Evolutionary conservation across 2,329 filamentous ascomycete species (phyloP), one percentile per base, ranked within the genome.

Genomic region (Polychaeton citri): DNA sequence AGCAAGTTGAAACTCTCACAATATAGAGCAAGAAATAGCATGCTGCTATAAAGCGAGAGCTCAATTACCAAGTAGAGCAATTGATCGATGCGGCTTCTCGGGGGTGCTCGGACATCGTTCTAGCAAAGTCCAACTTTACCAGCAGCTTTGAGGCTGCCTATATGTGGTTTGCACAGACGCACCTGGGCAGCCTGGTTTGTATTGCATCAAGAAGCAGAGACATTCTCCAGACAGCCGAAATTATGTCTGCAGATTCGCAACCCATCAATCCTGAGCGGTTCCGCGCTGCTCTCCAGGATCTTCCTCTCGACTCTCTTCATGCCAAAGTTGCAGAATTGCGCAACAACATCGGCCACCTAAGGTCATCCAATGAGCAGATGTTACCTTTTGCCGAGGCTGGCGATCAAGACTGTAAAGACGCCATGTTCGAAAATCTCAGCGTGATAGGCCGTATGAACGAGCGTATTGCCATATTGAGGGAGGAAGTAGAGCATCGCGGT

Each of bases 271-370:
- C 54, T 5, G 39, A 38, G 5, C 44, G 46, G 39, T 60, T 60
- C 43, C 51, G 53, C 51, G 63, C 66, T 42, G 81, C 81, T 17
- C 68, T 87, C 45, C 64, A 69, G 45, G 72, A 77, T 41, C 74
- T 87, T 38, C 72, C 79, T 28, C 55, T 78, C 45, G 68, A 71
- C 43, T 70, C 70, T 38, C 75, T 87, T 5, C 76, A 81, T 59
- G 68, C 80, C 58, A 86, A 86, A 60, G 72, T 79, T 40, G 72
- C 80, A 52, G 82, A 87, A 57, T 68, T 87, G 42, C 74, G 73
- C 54, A 86, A 85, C 68, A 74, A 69, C 48, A 78, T 86, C 52
- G 68, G 71, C 17, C 80, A 87, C 58, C 74, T 87, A 18, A 71
- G 78, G 50, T 76, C 76, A 56, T 81, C 76, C 43, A 87, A 86